Evolutionary conservation across 257 asterid species (phyloP).

Genomic region (Thymus quinquecostatus): DNA sequence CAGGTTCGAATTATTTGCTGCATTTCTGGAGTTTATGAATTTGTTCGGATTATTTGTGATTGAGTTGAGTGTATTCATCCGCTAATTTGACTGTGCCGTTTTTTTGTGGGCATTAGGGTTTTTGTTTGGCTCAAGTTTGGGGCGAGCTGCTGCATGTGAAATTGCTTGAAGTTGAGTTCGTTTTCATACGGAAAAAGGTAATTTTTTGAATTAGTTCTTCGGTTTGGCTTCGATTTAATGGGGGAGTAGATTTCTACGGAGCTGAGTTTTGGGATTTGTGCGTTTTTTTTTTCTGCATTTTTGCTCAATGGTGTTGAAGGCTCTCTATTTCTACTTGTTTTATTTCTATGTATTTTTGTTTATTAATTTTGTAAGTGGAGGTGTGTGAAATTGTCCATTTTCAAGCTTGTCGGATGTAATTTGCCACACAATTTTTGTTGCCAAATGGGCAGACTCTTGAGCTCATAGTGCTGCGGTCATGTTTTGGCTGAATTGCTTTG

Average conservation of each 20-base stretch:
- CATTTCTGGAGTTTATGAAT: conserved; percentile 16
- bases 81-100: conserved; percentile 22
- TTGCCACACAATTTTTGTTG: conserved; percentile 15
- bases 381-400: neutral
- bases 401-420: neutral
- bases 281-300: neutral
- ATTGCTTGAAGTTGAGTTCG: conserved; percentile 27
- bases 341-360: neutral
- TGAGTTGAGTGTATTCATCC: conserved; percentile 6
- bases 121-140: conserved; percentile 37
- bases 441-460: neutral
- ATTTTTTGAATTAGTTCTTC: neutral
- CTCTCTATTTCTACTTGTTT: neutral
- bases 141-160: conserved; percentile 26
- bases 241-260: conserved; percentile 5
- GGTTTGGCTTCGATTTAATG: conserved; percentile 14
- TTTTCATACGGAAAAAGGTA: neutral
- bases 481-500: conserved; percentile 9
- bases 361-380: neutral
- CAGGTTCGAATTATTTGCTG: conserved; percentile 38
- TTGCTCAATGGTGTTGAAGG: neutral
- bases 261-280: neutral
- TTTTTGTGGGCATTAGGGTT: conserved; percentile 47
- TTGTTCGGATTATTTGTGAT: conserved; percentile 23
- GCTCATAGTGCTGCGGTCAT: neutral